These are phyloP conservation scores for Pseudotsuga menziesii DNA, from an alignment of 75 land plant genomes.

Conservation along the genomic window DNA sequence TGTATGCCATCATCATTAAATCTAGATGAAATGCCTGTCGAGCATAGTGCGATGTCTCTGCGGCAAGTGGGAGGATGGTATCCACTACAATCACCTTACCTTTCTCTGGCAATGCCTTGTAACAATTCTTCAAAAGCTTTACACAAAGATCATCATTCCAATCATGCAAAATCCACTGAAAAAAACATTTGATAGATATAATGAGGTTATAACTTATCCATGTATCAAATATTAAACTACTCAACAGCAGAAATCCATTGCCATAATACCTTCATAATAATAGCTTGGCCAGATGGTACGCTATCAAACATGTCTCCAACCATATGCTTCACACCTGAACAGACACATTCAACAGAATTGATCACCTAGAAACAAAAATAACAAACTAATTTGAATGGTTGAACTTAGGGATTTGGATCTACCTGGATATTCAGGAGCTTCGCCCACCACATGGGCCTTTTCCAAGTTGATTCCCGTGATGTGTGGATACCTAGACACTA, in stretches of 20 bases:
- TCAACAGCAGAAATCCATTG: background rate
- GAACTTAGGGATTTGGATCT: too few species aligned
- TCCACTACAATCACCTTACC: slow-evolving; percentile 58
- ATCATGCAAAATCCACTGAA: slow-evolving; percentile 40
- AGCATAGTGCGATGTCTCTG: slow-evolving; percentile 16
- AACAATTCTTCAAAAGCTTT: slow-evolving; percentile 54
- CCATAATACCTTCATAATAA: slow-evolving; percentile 32
- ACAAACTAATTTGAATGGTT: background rate
- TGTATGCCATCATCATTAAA: slow-evolving; percentile 49
- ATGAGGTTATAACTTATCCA: background rate
- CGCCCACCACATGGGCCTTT: slow-evolving; percentile 30
- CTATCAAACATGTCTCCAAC: slow-evolving; percentile 41
- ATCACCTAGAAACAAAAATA: too few species aligned
- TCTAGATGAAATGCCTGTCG: slow-evolving; percentile 32
- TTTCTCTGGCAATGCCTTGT: slow-evolving; percentile 35
- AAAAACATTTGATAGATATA: background rate
- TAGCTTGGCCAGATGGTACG: slow-evolving; percentile 37
- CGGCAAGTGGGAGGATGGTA: slow-evolving; percentile 26
- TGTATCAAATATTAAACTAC: background rate
- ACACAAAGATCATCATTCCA: slow-evolving; percentile 29
- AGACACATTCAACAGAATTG: slow-evolving; percentile 6
- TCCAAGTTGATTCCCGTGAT: slow-evolving; percentile 51
- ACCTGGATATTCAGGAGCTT: slow-evolving; percentile 33
- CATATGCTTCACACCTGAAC: slow-evolving; percentile 35
- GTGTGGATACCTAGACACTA: slow-evolving; percentile 28